These are phyloP conservation scores for Zasmidium cellare DNA, from an alignment of 2,329 filamentous ascomycete species.

Conservation along the genomic window DNA sequence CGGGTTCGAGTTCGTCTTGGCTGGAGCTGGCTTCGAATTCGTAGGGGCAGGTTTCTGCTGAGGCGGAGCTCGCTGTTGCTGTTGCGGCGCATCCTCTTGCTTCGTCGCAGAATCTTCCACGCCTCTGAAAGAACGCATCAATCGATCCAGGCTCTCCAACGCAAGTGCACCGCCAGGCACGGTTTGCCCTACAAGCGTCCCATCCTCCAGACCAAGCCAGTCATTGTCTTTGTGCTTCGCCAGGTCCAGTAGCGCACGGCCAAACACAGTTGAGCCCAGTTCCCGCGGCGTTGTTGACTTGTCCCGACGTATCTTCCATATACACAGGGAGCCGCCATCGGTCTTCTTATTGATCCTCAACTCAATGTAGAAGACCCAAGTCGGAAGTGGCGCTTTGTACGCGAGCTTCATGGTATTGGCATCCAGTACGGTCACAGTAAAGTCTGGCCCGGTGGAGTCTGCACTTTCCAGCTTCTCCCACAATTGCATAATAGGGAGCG, in stretches of 20 bases:
- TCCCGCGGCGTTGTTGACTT: not conserved
- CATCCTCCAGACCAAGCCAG: conserved; percentile 41
- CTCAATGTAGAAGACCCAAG: conserved; percentile 39
- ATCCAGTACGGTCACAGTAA: too few relatives aligned
- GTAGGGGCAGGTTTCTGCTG: conserved; percentile 9
- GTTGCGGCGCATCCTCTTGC: conserved; percentile 2
- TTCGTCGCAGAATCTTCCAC: conserved; percentile 4
- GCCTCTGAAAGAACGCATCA: conserved; percentile 34
- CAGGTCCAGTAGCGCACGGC: conserved; percentile 5
- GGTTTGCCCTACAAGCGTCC: conserved; percentile 33
- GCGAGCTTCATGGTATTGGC: conserved; percentile 21
- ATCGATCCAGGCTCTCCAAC: conserved; percentile 39
- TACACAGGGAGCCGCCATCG: conserved; percentile 11
- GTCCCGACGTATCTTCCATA: not conserved
- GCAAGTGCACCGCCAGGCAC: conserved; percentile 7
- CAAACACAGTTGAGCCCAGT: not conserved
- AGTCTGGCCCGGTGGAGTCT: conserved; percentile 7
- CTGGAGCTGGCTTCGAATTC: conserved; percentile 1
- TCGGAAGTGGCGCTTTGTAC: conserved; percentile 41
- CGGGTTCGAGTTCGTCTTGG: not conserved
- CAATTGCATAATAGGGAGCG: conserved; percentile 64
- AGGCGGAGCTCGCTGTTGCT: not conserved
- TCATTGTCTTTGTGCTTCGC: conserved; percentile 26
- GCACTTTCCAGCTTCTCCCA: conserved; percentile 59
- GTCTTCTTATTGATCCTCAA: conserved; percentile 24